Conservation (phyloP, 2,329 filamentous ascomycete species). For the Trichoderma gracile region DNA sequence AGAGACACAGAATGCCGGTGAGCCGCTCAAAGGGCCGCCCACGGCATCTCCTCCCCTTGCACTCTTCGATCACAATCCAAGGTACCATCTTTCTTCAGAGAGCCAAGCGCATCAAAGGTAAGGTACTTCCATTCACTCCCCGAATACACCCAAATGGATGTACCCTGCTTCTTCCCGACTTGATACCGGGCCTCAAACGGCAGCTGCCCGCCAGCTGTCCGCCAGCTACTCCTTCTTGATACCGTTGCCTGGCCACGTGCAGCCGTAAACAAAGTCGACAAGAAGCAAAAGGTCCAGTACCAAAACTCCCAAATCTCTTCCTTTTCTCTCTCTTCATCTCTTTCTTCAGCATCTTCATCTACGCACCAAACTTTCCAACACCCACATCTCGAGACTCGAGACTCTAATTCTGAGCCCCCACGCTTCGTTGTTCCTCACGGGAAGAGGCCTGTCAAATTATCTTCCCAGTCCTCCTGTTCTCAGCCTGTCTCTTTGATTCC, state of each 20-base stretch:
- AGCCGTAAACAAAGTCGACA: background rate
- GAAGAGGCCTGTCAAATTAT: background rate
- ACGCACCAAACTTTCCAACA: background rate
- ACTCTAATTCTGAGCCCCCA: background rate
- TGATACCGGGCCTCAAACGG: background rate
- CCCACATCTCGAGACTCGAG: background rate
- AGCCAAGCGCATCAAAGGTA: too few relatives aligned
- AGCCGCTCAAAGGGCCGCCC: too few relatives aligned
- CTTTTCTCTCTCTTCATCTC: background rate
- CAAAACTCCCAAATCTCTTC: background rate
- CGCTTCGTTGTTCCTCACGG: too few relatives aligned
- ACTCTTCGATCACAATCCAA: too few relatives aligned
- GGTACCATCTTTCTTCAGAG: too few relatives aligned
- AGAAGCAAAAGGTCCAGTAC: background rate
- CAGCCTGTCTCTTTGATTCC: background rate
- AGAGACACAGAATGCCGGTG: too few relatives aligned
- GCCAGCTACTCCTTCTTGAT: background rate
- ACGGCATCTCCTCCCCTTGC: too few relatives aligned
- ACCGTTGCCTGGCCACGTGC: background rate
- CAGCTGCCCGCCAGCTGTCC: constrained; percentile 4
- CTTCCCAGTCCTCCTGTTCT: background rate
- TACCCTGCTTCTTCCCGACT: background rate
- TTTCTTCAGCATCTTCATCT: background rate
- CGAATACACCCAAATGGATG: background rate
- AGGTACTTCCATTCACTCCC: too few relatives aligned